Percentiles rank a stretch among this genome's conserved stretches.
Evolutionary conservation across 176 grass and related monocot genomes (phyloP).

Genomic region (Eragrostis nindensis): DNA sequence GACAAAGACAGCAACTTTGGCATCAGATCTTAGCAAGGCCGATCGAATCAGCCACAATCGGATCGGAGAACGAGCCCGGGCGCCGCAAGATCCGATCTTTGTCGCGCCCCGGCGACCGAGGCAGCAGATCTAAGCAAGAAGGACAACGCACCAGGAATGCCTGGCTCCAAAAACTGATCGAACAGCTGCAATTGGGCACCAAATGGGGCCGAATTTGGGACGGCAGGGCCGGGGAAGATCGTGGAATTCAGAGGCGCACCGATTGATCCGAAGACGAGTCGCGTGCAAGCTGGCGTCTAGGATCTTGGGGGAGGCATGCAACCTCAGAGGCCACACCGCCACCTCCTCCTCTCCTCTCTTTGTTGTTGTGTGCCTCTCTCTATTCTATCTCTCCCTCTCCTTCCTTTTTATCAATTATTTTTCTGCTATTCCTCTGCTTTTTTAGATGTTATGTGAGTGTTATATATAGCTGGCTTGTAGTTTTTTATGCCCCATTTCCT

Average conservation of each 20-base stretch:
- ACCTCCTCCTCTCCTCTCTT: constrained; percentile 41
- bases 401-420: constrained; percentile 53
- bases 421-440: constrained; percentile 40
- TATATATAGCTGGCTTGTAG: constrained; percentile 46
- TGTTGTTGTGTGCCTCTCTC: constrained; percentile 53
- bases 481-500: constrained; percentile 17
- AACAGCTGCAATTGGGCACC: constrained; percentile 36
- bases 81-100: constrained; percentile 31
- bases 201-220: constrained; percentile 42
- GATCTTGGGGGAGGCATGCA: constrained; percentile 72
- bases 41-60: constrained; percentile 46
- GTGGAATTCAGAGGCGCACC: constrained; percentile 50
- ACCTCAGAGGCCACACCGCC: constrained; percentile 45
- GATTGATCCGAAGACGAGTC: constrained; percentile 52
- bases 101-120: constrained; percentile 2
- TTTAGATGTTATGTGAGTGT: constrained; percentile 29
- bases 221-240: background rate
- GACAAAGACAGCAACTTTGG: constrained; percentile 44
- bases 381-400: constrained; percentile 49
- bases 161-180: constrained; percentile 45
- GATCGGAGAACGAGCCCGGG: constrained; percentile 35
- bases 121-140: constrained; percentile 47
- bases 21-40: constrained; percentile 49
- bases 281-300: constrained; percentile 44
- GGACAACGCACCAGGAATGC: constrained; percentile 40